Evolutionary conservation across 192 early-diverging fungal species (phyloP).

Genomic region (Allomyces javanicus): DNA sequence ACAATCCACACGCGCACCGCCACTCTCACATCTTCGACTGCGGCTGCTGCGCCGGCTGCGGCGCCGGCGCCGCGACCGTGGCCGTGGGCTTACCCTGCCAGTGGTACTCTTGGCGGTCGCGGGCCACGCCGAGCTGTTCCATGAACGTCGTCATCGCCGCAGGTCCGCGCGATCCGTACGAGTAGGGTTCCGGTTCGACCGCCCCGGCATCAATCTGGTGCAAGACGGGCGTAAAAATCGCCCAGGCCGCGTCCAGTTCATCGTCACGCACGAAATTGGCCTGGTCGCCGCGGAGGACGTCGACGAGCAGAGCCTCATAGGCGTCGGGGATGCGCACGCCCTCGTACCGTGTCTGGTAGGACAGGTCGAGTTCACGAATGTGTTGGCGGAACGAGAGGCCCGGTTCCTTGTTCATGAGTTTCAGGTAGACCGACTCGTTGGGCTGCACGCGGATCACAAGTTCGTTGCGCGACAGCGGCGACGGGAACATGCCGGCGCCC

Average conservation of each 20-base stretch:
- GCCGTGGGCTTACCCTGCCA: not conserved
- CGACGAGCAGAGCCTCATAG: conserved; percentile 84
- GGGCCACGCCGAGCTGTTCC: conserved; percentile 13
- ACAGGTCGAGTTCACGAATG: conserved; percentile 83
- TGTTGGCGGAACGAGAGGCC: conserved; percentile 66
- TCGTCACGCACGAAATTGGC: conserved; percentile 86
- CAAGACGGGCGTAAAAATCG: conserved; percentile 88
- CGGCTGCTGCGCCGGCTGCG: too few relatives aligned
- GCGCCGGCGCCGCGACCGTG: too few relatives aligned
- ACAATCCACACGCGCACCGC: too few relatives aligned
- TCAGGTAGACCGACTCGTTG: conserved; percentile 88
- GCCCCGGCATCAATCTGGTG: conserved; percentile 63
- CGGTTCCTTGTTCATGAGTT: conserved; percentile 87
- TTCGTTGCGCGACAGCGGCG: conserved; percentile 68
- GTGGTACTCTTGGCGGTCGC: not conserved
- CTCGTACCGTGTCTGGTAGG: conserved; percentile 74
- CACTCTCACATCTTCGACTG: too few relatives aligned
- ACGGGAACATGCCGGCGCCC: conserved; percentile 47
- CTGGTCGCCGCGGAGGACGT: conserved; percentile 78
- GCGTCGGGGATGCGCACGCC: conserved; percentile 88
- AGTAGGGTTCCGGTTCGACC: conserved; percentile 49
- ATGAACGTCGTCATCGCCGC: conserved; percentile 54
- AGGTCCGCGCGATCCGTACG: conserved; percentile 70
- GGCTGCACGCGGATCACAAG: conserved; percentile 89
- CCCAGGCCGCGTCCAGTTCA: conserved; percentile 91